phyloP scores from a whole-genome alignment of 176 grass and related monocot species.

The Lolium perenne region DNA sequence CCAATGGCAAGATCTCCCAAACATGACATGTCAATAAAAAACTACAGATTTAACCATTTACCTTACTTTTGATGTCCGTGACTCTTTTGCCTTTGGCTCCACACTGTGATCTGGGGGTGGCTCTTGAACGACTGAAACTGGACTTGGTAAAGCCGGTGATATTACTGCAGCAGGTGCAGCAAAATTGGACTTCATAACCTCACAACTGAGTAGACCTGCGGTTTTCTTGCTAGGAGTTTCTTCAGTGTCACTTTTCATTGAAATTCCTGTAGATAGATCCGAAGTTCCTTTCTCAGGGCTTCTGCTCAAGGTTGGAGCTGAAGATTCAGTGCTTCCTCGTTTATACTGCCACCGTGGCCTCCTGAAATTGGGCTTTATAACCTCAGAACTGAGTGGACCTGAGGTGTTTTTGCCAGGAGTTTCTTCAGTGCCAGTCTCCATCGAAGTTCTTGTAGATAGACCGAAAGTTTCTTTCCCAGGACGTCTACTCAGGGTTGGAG shows the following conservation, averaged over 20 bases:
- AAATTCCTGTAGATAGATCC: slow-evolving; percentile 36
- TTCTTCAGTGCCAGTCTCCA: slow-evolving; percentile 40
- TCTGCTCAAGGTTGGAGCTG: slow-evolving; percentile 28
- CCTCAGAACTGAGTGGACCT: slow-evolving; percentile 17
- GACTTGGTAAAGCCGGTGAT: slow-evolving; percentile 18
- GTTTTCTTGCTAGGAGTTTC: slow-evolving; percentile 39
- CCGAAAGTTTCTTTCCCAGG: slow-evolving; percentile 34
- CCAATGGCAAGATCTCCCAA: slow-evolving; percentile 25
- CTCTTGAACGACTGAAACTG: slow-evolving; percentile 38
- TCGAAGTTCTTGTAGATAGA: slow-evolving; percentile 38
- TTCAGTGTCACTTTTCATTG: slow-evolving; percentile 39
- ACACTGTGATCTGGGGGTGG: slow-evolving; percentile 16
- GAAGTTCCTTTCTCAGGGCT: slow-evolving; percentile 42
- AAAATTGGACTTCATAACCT: slow-evolving; percentile 43
- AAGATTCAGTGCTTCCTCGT: slow-evolving; percentile 29
- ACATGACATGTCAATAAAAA: slow-evolving; percentile 21
- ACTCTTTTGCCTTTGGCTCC: slow-evolving; percentile 39
- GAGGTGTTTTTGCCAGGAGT: slow-evolving; percentile 20
- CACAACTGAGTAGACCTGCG: not conserved
- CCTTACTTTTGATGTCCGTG: slow-evolving; percentile 47
- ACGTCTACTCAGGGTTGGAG: slow-evolving; percentile 36
- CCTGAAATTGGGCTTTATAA: slow-evolving; percentile 40
- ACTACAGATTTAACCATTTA: slow-evolving; percentile 33
- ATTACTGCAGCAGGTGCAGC: slow-evolving; percentile 22
- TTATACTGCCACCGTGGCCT: slow-evolving; percentile 36